Evolutionary conservation across 202 grass and related monocot genomes (phyloP).

Genomic region (Dendrocalamus latiflorus): DNA sequence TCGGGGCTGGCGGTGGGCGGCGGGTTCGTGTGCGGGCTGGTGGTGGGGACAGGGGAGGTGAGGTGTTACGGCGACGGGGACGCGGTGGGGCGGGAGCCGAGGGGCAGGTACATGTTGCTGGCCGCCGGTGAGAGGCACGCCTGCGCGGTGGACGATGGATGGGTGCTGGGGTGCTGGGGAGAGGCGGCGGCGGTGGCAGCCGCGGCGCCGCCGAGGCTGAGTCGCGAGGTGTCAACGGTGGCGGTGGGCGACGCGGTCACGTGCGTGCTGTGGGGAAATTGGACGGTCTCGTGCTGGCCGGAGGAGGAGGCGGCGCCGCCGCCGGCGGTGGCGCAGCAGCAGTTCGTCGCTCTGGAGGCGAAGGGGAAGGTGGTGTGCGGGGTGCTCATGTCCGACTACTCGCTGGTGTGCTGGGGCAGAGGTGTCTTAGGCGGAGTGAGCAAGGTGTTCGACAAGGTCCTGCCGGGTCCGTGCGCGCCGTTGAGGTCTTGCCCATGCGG

Average conservation of each 20-base stretch:
- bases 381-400: constrained; percentile 68
- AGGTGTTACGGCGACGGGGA: constrained; percentile 43
- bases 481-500: constrained; percentile 49
- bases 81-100: constrained; percentile 30
- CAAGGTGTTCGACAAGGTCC: constrained; percentile 60
- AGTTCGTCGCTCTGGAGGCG: constrained; percentile 72
- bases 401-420: constrained; percentile 81
- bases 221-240: constrained; percentile 44
- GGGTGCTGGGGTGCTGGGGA: constrained; percentile 59
- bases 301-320: constrained; percentile 33
- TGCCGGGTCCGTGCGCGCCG: constrained; percentile 61
- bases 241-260: constrained; percentile 62
- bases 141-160: constrained; percentile 30
- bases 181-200: constrained; percentile 28
- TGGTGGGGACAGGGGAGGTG: constrained; percentile 29
- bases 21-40: constrained; percentile 71
- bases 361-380: constrained; percentile 66
- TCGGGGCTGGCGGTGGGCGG: constrained; percentile 53
- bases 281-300: constrained; percentile 64
- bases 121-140: constrained; percentile 65
- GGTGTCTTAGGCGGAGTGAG: constrained; percentile 15
- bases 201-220: neutral
- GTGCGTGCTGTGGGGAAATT: constrained; percentile 68
- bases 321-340: neutral
- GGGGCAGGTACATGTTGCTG: constrained; percentile 40